A percentile compares a stretch with the other conserved stretches of the same genome.
Conservation (phyloP, 2,329 filamentous ascomycete species). For the Venturiaceae sp. region DNA sequence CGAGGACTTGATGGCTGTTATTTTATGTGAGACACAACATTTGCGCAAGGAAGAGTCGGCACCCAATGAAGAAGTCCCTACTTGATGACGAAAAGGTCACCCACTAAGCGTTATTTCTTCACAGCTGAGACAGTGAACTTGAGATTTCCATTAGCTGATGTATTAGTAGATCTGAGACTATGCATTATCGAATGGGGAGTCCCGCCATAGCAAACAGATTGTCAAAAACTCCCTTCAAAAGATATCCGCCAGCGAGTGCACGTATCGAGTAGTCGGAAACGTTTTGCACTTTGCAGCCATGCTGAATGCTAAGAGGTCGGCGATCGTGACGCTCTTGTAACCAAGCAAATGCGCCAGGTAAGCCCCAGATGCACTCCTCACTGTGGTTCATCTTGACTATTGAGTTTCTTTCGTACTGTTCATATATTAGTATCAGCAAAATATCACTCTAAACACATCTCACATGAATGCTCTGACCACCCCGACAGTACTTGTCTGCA, state of each 20-base stretch:
- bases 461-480: slow-evolving; percentile 1
- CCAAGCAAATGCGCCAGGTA: slow-evolving; percentile 7
- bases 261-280: not conserved
- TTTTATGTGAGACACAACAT: too few species aligned
- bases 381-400: not conserved
- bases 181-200: not conserved
- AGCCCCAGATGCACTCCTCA: not conserved
- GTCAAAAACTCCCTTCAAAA: not conserved
- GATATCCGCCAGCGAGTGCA: not conserved
- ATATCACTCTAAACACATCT: not conserved
- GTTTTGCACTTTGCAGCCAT: not conserved
- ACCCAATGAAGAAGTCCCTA: too few species aligned
- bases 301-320: not conserved
- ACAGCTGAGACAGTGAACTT: too few species aligned
- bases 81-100: too few species aligned
- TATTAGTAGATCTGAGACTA: too few species aligned
- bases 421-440: not conserved
- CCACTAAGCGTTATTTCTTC: too few species aligned
- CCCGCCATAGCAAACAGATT: not conserved
- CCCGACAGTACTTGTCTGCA: not conserved
- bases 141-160: too few species aligned
- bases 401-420: slow-evolving; percentile 3
- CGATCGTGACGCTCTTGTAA: slow-evolving; percentile 1
- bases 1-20: too few species aligned
- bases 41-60: too few species aligned